phyloP scores from a whole-genome alignment of 2,329 filamentous ascomycete species.

The Exophiala bonariae region DNA sequence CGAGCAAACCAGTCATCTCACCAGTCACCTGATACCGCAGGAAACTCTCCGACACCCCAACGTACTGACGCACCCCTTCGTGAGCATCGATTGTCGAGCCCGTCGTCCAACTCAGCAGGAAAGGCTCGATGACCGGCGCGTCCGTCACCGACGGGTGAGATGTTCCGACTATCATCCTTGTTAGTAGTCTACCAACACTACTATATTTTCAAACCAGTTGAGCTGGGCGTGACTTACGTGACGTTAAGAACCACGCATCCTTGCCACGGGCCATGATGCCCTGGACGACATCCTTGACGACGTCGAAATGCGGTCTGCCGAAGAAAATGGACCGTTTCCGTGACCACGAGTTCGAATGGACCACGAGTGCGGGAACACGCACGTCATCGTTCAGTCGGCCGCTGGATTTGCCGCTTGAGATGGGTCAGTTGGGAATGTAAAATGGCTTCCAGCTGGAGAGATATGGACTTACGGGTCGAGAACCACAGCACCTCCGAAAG shows the following conservation, averaged over 20 bases:
- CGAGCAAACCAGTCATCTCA: constrained; percentile 49
- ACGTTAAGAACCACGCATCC: constrained; percentile 54
- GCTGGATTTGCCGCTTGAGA: constrained; percentile 55
- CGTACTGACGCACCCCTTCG: constrained; percentile 61
- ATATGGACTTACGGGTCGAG: constrained; percentile 53
- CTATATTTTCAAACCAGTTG: no score
- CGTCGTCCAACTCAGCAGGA: constrained; percentile 61
- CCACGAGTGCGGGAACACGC: constrained; percentile 58
- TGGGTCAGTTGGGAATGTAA: not conserved
- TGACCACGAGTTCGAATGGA: constrained; percentile 68
- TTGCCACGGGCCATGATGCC: constrained; percentile 46
- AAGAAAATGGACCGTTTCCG: constrained; percentile 58
- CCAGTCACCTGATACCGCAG: constrained; percentile 49
- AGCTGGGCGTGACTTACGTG: constrained; percentile 29
- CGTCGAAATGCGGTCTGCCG: constrained; percentile 64
- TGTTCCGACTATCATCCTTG: constrained; percentile 42
- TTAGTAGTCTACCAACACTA: no score
- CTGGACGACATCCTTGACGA: constrained; percentile 58
- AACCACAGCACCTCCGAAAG: constrained; percentile 59
- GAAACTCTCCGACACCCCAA: constrained; percentile 60
- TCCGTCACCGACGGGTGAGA: constrained; percentile 67
- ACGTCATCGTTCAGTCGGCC: constrained; percentile 63
- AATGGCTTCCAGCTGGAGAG: not conserved
- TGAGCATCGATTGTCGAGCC: constrained; percentile 59
- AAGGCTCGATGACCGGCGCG: constrained; percentile 64